phyloP scores from a whole-genome alignment of 1,284 basidiomycete genomes.

The Ceratobasidium sp. region DNA sequence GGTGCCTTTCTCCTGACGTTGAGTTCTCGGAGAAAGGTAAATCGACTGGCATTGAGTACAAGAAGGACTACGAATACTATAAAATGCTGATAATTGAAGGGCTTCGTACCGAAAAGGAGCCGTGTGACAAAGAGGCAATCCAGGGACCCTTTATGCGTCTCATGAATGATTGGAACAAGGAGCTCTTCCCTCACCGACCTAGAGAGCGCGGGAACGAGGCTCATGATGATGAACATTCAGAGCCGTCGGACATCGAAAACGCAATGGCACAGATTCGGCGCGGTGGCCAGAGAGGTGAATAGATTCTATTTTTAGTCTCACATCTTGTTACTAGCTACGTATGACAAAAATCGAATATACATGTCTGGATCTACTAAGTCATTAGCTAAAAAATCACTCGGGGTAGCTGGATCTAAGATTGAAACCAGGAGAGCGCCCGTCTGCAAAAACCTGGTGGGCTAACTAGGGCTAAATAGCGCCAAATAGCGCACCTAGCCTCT shows the following conservation, averaged over 20 bases:
- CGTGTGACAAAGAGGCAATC: not conserved
- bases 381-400: not conserved
- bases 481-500: no score
- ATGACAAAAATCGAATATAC: not conserved
- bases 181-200: not conserved
- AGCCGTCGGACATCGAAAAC: not conserved
- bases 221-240: not conserved
- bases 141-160: not conserved
- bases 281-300: not conserved
- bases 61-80: not conserved
- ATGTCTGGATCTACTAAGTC: not conserved
- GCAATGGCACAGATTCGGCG: not conserved
- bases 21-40: not conserved
- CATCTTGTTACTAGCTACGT: not conserved
- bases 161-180: not conserved
- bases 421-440: not conserved
- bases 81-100: not conserved
- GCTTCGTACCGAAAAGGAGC: not conserved
- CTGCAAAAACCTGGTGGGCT: no score
- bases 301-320: not conserved
- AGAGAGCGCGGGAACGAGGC: no score
- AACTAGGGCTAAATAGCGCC: no score
- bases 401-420: not conserved
- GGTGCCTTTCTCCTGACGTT: not conserved
- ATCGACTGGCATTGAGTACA: not conserved